Percentiles rank a stretch among this genome's conserved stretches.
These are phyloP conservation scores for Phaseolus coccineus DNA, from an alignment of 331 rosid genomes.

Conservation along the genomic window DNA sequence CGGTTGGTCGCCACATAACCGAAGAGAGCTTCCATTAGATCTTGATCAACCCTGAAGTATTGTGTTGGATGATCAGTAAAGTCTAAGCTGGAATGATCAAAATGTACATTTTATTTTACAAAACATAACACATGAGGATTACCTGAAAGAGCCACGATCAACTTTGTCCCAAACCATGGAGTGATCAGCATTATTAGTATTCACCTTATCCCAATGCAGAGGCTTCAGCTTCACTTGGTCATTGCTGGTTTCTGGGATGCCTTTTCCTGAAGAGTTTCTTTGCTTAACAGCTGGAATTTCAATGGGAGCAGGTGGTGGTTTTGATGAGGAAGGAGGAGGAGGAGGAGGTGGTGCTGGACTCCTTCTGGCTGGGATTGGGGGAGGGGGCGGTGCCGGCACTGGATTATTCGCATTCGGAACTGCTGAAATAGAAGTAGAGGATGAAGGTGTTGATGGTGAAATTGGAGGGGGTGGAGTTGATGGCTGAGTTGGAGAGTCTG, in stretches of 20 bases:
- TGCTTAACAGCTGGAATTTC: slow-evolving; percentile 27
- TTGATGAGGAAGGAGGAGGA: slow-evolving; percentile 54
- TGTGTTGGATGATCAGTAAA: neutral
- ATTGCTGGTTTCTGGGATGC: slow-evolving; percentile 39
- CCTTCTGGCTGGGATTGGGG: slow-evolving; percentile 40
- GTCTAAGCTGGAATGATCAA: neutral
- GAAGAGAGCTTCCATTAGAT: slow-evolving; percentile 88
- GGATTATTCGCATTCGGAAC: slow-evolving; percentile 35
- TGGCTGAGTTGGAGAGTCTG: slow-evolving; percentile 42
- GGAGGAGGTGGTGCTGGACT: slow-evolving; percentile 48
- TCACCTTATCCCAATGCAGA: slow-evolving; percentile 87
- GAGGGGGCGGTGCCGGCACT: slow-evolving; percentile 51
- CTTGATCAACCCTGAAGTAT: slow-evolving; percentile 71
- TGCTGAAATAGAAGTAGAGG: neutral
- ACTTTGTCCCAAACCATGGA: slow-evolving; percentile 96
- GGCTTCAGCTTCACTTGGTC: slow-evolving; percentile 75
- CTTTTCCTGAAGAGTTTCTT: slow-evolving; percentile 52
- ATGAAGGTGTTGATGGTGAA: slow-evolving; percentile 51
- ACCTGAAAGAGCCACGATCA: slow-evolving; percentile 77
- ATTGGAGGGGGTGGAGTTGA: slow-evolving; percentile 48
- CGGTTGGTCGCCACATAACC: slow-evolving; percentile 76
- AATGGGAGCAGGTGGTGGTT: slow-evolving; percentile 39
- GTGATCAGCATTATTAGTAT: slow-evolving; percentile 66
- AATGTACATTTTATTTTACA: neutral
- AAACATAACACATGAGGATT: slow-evolving; percentile 28